These are phyloP conservation scores for Scalesia atractyloides DNA, from an alignment of 129 eudicot species.

Conservation along the genomic window DNA sequence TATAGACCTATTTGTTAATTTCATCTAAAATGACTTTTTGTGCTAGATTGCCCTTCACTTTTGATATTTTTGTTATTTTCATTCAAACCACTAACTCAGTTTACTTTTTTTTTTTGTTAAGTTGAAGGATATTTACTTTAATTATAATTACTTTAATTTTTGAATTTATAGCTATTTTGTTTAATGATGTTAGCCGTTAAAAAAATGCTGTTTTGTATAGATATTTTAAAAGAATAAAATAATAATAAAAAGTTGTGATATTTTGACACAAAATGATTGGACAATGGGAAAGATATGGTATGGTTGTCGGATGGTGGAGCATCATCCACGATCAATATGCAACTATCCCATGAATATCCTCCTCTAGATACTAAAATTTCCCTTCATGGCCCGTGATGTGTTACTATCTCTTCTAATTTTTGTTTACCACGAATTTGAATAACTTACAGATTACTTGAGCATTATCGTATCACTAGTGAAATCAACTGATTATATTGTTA, in stretches of 20 bases:
- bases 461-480: too few species aligned
- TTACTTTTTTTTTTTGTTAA: too few species aligned
- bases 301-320: slow-evolving; percentile 26
- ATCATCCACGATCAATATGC: slow-evolving; percentile 26
- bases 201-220: not conserved
- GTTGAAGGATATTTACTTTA: too few species aligned
- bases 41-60: too few species aligned
- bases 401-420: not conserved
- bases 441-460: too few species aligned
- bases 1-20: too few species aligned
- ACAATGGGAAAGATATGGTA: slow-evolving; percentile 18
- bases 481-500: too few species aligned
- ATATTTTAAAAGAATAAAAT: not conserved
- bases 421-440: too few species aligned
- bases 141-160: too few species aligned
- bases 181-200: not conserved
- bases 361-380: slow-evolving; percentile 27
- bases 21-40: too few species aligned
- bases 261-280: slow-evolving; percentile 19
- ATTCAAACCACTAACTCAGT: too few species aligned
- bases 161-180: not conserved
- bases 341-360: slow-evolving; percentile 24
- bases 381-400: not conserved
- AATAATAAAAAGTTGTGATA: not conserved
- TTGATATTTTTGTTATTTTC: too few species aligned